Evolutionary conservation across 106 monocot species (phyloP).

Genomic region (Cymbidium sinense): DNA sequence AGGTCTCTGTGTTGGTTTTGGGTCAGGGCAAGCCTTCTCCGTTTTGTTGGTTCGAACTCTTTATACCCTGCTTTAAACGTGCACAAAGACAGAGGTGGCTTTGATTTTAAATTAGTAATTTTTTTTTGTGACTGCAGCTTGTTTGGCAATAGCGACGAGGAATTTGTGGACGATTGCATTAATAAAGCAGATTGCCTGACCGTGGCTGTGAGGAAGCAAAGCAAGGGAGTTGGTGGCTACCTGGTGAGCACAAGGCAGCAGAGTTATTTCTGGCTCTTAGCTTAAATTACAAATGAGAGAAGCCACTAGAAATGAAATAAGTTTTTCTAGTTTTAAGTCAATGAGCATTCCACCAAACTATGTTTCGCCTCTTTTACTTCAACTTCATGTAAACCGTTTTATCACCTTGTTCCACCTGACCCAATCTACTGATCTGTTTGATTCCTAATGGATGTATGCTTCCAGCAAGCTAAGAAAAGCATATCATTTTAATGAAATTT

Average conservation of each 20-base stretch:
- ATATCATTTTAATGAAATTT: background rate
- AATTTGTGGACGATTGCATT: slow-evolving; percentile 66
- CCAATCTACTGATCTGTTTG: background rate
- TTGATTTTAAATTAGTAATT: background rate
- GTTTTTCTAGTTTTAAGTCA: too few relatives aligned
- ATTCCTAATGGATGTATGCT: background rate
- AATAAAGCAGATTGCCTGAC: slow-evolving; percentile 48
- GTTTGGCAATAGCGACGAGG: slow-evolving; percentile 29
- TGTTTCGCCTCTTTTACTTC: background rate
- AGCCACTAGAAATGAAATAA: background rate
- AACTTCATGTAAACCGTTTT: background rate
- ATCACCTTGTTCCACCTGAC: background rate
- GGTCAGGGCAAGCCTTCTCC: slow-evolving; percentile 46
- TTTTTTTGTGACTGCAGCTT: slow-evolving; percentile 17
- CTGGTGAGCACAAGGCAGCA: slow-evolving; percentile 63
- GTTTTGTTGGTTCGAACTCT: slow-evolving; percentile 40
- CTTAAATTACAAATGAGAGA: background rate
- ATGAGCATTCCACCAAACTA: too few relatives aligned
- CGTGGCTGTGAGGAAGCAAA: slow-evolving; percentile 50
- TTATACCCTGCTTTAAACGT: background rate
- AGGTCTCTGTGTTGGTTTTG: slow-evolving; percentile 54
- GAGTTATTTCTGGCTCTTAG: slow-evolving; percentile 32
- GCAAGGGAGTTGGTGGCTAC: slow-evolving; percentile 51
- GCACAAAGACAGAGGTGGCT: background rate
- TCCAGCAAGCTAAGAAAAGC: background rate